phyloP scores from a whole-genome alignment of 2,329 filamentous ascomycete species.

The Xylaria sp. region DNA sequence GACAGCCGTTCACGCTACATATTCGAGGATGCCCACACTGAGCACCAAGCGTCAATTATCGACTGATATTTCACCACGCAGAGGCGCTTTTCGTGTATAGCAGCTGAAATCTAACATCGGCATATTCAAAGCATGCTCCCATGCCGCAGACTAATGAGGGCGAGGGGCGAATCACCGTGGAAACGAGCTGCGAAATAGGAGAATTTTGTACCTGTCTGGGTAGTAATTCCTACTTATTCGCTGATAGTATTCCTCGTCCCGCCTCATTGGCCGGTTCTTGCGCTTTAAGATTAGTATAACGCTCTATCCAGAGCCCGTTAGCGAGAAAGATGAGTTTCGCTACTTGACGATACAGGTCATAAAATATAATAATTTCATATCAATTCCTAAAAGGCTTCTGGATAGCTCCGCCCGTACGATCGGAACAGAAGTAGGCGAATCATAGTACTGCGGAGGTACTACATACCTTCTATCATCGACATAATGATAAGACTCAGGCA shows the following conservation, averaged over 20 bases:
- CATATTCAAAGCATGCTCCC: background rate
- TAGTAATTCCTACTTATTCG: background rate
- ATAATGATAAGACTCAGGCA: background rate
- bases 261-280: background rate
- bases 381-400: background rate
- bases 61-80: background rate
- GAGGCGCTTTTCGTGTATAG: background rate
- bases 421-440: background rate
- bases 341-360: background rate
- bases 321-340: background rate
- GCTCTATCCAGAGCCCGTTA: background rate
- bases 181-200: background rate
- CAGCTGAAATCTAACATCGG: no score
- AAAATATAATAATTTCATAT: background rate
- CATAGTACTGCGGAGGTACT: background rate
- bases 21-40: constrained; percentile 22
- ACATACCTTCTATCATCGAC: no score
- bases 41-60: background rate
- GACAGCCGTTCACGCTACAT: constrained; percentile 16
- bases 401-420: background rate
- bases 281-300: background rate
- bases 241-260: background rate
- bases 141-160: background rate
- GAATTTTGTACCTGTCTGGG: background rate
- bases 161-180: no score